These are phyloP conservation scores for Euclidium syriacum DNA, from an alignment of 345 rosid species.

Conservation along the genomic window DNA sequence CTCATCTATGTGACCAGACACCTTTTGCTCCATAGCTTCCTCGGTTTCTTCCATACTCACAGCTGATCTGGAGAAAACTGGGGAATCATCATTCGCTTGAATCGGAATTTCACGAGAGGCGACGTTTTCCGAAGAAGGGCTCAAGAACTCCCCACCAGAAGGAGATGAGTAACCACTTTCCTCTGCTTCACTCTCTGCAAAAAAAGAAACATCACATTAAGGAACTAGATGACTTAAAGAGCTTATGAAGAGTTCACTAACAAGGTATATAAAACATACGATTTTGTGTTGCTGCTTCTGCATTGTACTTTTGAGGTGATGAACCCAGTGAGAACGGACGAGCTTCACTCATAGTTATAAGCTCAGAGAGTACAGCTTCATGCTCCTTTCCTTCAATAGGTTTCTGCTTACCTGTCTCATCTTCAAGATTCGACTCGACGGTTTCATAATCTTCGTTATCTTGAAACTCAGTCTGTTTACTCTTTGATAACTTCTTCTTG, in stretches of 20 bases:
- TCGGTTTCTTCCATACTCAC: slow-evolving; percentile 11
- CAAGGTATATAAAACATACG: slow-evolving; percentile 2
- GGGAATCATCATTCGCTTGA: slow-evolving; percentile 16
- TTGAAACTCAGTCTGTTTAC: slow-evolving; percentile 7
- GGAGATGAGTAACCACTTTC: slow-evolving; percentile 22
- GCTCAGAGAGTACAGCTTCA: slow-evolving; percentile 35
- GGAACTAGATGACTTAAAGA: not conserved
- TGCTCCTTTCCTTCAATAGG: slow-evolving; percentile 13
- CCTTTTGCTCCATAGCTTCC: slow-evolving; percentile 11
- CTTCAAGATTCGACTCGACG: slow-evolving; percentile 25
- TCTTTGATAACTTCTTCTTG: slow-evolving; percentile 9
- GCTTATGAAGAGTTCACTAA: slow-evolving; percentile 27
- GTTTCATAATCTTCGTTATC: slow-evolving; percentile 19
- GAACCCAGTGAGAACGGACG: slow-evolving; percentile 27
- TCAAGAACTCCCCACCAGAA: slow-evolving; percentile 31
- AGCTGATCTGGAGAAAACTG: slow-evolving; percentile 20
- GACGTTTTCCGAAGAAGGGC: slow-evolving; percentile 18
- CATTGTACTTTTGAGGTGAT: slow-evolving; percentile 15
- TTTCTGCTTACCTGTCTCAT: slow-evolving; percentile 20
- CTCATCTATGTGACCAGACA: slow-evolving; percentile 13
- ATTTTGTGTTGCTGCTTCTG: slow-evolving; percentile 2
- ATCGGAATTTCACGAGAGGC: slow-evolving; percentile 10
- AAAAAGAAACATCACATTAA: slow-evolving; percentile 17
- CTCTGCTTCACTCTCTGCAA: slow-evolving; percentile 34
- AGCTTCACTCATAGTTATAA: slow-evolving; percentile 36